Base-by-base conservation (phyloP, 2,329 filamentous ascomycete genomes). In the Neonectria punicea region DNA sequence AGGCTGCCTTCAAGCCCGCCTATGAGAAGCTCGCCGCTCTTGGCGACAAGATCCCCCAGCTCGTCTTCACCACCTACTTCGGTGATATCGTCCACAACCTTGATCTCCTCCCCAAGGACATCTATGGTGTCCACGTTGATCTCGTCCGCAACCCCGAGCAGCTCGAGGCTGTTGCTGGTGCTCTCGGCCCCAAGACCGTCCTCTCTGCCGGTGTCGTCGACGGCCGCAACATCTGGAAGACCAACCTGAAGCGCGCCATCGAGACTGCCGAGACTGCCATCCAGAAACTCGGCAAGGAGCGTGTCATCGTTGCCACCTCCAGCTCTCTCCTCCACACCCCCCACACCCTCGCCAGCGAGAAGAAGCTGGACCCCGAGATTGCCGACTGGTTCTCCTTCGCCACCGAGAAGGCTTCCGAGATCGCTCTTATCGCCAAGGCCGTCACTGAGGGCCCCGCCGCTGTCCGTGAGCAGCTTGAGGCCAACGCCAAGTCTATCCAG, bases 161-260 rank as follows among this genome's bases (percentile, higher is more conserved):
- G 87, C 92, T 99, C 70, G 90, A 96, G 68, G 89, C 91, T 72
- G 93, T 99, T 77, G 82, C 93, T 74, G 87, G 85, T 78, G 91
- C 94, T 77, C 90, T 99, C 71, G 94, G 93, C 80, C 84, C 93
- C 80, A 93, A 94, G 81, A 97, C 97, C 80, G 83, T 94, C 74
- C 91, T 99, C 73, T 99, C 96, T 73, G 92, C 90, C 71, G 96
- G 96, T 93, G 92, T 99, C 75, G 96, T 99, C 73, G 94, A 99
- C 77, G 96, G 96, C 77, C 94, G 96, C 78, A 99, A 99, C 89
- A 98, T 99, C 88, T 99, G 96, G 96, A 99, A 99, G 93, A 98
- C 94, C 85, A 97, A 98, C 91, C 92, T 98, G 86, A 92, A 97
- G 89, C 90, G 89, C 77, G 94, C 96, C 78, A 97, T 99, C 72